phyloP scores from a whole-genome alignment of 23 red algal species.

The Gracilaria gracilis region DNA sequence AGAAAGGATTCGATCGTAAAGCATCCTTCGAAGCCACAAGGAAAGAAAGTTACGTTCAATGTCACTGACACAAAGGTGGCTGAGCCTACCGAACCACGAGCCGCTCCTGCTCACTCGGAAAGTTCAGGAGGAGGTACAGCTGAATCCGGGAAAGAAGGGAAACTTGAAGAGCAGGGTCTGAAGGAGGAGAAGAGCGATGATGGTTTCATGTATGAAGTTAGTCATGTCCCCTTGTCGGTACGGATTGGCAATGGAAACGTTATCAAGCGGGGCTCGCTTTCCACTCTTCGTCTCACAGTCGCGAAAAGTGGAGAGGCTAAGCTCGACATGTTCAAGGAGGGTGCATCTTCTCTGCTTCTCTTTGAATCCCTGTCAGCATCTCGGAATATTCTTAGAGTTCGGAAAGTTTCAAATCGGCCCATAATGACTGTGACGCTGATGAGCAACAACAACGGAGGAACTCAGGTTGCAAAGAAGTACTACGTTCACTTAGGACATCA shows the following conservation, averaged over 20 bases:
- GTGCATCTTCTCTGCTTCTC: conserved; percentile 11
- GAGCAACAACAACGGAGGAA: conserved; percentile 23
- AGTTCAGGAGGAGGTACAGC: background rate
- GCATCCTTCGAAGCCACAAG: background rate
- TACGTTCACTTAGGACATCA: conserved; percentile 12
- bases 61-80: background rate
- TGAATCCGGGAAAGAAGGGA: conserved; percentile 1
- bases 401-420: conserved; percentile 6
- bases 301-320: conserved; percentile 21
- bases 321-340: conserved; percentile 30
- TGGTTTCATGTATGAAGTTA: conserved; percentile 33
- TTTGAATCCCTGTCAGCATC: conserved; percentile 32
- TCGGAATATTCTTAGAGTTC: conserved; percentile 11
- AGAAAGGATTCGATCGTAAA: background rate
- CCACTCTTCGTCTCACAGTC: conserved; percentile 24
- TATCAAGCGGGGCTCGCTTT: conserved; percentile 22
- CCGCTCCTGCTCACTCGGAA: background rate
- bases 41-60: conserved; percentile 27
- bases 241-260: conserved; percentile 15
- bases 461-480: conserved; percentile 35
- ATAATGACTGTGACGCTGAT: conserved; percentile 30
- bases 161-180: conserved; percentile 3
- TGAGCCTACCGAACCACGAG: background rate
- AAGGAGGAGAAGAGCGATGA: conserved; percentile 27
- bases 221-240: conserved; percentile 7